Conservation (phyloP, 1,139 yeast genomes). For the Yamadazyma dushanensis region DNA sequence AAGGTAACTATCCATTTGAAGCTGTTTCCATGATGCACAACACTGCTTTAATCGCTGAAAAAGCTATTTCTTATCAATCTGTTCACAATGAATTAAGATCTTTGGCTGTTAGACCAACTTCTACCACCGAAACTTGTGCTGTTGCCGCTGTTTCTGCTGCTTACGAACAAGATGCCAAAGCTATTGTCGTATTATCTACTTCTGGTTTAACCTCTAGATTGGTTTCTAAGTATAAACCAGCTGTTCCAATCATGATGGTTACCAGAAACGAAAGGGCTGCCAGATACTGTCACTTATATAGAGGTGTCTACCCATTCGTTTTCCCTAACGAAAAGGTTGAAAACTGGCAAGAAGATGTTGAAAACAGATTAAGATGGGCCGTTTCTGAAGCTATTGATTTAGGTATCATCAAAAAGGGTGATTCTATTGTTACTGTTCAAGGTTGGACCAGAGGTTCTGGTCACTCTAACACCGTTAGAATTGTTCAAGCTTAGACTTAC, state of each 20-base stretch:
- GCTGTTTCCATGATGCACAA: slow-evolving; percentile 99
- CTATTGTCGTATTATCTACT: slow-evolving; percentile 93
- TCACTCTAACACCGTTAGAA: slow-evolving; percentile 96
- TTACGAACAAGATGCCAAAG: slow-evolving; percentile 95
- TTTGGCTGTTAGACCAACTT: slow-evolving; percentile 84
- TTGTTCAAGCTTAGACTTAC: slow-evolving; percentile 49
- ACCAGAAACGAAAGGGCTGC: slow-evolving; percentile 94
- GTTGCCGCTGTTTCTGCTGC: slow-evolving; percentile 96
- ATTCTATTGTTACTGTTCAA: slow-evolving; percentile 90
- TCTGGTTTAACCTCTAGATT: slow-evolving; percentile 95
- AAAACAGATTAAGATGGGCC: slow-evolving; percentile 92
- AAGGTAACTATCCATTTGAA: slow-evolving; percentile 97
- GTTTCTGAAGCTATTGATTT: slow-evolving; percentile 85
- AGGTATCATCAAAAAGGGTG: slow-evolving; percentile 86
- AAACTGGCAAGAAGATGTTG: slow-evolving; percentile 97
- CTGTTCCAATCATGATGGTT: slow-evolving; percentile 96
- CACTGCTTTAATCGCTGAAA: slow-evolving; percentile 94
- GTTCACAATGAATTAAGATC: slow-evolving; percentile 87
- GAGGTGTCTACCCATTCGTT: slow-evolving; percentile 98
- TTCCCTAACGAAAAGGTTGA: slow-evolving; percentile 66
- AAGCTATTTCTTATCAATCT: slow-evolving; percentile 88
- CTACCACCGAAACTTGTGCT: slow-evolving; percentile 95
- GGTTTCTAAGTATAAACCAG: slow-evolving; percentile 96
- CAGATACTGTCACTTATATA: slow-evolving; percentile 91
- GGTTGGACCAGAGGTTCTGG: slow-evolving; percentile 99